Evolutionary conservation across 371 early-diverging fungal species (phyloP), one percentile per base, ranked within the genome.

Genomic region (Mortierella sp.): DNA sequence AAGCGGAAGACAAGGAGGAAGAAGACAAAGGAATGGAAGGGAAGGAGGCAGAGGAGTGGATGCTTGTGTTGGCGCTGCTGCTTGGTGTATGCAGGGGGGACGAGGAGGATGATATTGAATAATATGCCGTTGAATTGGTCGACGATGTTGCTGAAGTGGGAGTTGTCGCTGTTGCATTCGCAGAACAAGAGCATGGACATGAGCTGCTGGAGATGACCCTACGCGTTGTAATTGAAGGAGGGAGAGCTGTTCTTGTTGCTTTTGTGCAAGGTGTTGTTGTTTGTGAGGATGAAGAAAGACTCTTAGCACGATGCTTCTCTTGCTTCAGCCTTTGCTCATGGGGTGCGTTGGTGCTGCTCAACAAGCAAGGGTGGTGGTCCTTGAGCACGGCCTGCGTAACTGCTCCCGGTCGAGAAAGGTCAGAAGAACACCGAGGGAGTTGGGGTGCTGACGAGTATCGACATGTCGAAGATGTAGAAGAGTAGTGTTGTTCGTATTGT

Each of bases 301-400:
- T 73, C 37, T 46, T 64, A 16, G 34, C 21, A 53, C 14, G 48
- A 59, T 40, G 48, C 48, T 46, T 8, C 9, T 46, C 13, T 9
- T 10, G 48, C 48, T 8, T 46, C 48, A 5, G 48, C 48, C 9
- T 46, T 13, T 37, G 64, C 37, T 50, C 9, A 34, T 71, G 44
- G 14, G 26, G 34, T 31, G 2, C 21, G 9, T 43, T 11, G 44
- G 8, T 37, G 26, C 61, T 72, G 16, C 53, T 72, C 37, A 77
- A 50, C 28, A 77, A 43, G 11, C 67, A 48, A 48, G 40, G 73
- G 46, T 74, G 70, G 2, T 71, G 59, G 28, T 79, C 80, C 51
- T 71, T 71, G 26, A 80, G 54, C n/a, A 80, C 37, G 13, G 80
- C 77, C 51, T 80, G 75, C 69, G 77, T 77, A 19, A 72, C 77